These are phyloP conservation scores for Elongisporangium anandrum DNA, from an alignment of 352 stramenopile genomes.

Conservation along the genomic window DNA sequence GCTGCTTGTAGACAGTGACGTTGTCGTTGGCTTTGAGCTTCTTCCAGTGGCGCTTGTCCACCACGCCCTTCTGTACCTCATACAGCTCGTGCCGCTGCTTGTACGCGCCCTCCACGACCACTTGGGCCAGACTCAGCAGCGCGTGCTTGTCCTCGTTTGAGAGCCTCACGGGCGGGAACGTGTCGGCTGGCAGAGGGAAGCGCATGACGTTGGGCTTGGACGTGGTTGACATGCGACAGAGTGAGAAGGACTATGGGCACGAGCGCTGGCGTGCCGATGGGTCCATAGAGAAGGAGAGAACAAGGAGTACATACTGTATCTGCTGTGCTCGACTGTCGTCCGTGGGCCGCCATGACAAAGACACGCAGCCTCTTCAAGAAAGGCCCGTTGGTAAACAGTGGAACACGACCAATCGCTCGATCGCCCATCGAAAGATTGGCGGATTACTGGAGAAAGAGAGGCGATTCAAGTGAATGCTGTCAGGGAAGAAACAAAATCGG, in stretches of 20 bases:
- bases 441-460: not conserved
- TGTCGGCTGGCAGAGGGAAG: constrained; percentile 2
- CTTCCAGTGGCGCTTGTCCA: constrained; percentile 24
- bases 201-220: not conserved
- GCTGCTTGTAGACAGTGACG: constrained; percentile 24
- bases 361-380: not conserved
- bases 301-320: too few relatives aligned
- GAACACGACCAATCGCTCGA: too few relatives aligned
- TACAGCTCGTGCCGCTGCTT: constrained; percentile 22
- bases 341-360: not conserved
- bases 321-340: not conserved
- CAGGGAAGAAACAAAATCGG: too few relatives aligned
- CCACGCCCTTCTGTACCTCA: constrained; percentile 22
- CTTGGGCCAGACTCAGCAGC: constrained; percentile 17
- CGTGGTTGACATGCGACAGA: not conserved
- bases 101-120: constrained; percentile 16
- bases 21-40: constrained; percentile 24
- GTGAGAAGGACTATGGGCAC: not conserved
- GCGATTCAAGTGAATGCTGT: too few relatives aligned
- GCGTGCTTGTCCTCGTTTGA: constrained; percentile 13
- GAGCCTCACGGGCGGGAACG: constrained; percentile 21
- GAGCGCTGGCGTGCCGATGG: not conserved
- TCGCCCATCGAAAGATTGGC: not conserved
- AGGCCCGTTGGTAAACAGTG: not conserved
- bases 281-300: not conserved